Conservation (phyloP, 345 rosid genomes). For the Nephelium lappaceum region DNA sequence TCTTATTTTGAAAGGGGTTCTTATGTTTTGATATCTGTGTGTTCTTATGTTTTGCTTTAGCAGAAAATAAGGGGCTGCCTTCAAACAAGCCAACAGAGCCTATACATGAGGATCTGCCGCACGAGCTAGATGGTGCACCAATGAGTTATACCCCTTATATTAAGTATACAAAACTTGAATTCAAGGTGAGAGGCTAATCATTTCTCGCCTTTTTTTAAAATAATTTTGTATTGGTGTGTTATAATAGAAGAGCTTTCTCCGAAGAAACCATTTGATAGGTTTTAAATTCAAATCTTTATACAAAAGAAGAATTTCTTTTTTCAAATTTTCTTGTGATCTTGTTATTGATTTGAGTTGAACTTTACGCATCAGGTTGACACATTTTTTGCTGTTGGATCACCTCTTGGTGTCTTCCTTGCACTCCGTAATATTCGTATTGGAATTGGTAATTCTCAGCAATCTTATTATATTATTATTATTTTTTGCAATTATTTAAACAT, state of each 20-base stretch:
- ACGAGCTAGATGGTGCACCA: slow-evolving; percentile 35
- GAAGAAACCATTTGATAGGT: not conserved
- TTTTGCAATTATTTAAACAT: too few relatives aligned
- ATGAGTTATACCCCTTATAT: slow-evolving; percentile 75
- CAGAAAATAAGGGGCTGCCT: slow-evolving; percentile 47
- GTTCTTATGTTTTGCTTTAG: slow-evolving; percentile 26
- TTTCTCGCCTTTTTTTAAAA: not conserved
- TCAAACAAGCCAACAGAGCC: slow-evolving; percentile 27
- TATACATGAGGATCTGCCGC: slow-evolving; percentile 33
- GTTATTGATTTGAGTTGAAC: slow-evolving; percentile 17
- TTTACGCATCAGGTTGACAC: slow-evolving; percentile 77
- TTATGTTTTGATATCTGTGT: not conserved
- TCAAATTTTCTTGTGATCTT: not conserved
- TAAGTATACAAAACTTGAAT: slow-evolving; percentile 89
- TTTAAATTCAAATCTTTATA: not conserved
- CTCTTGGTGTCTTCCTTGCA: slow-evolving; percentile 96
- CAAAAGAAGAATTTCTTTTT: not conserved
- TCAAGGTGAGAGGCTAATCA: slow-evolving; percentile 53
- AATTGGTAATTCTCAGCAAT: slow-evolving; percentile 51
- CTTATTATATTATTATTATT: not conserved
- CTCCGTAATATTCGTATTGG: slow-evolving; percentile 93
- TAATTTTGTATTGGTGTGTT: not conserved
- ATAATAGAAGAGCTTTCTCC: not conserved
- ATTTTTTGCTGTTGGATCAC: slow-evolving; percentile 98
- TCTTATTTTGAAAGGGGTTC: not conserved